A percentile compares a stretch with the other conserved stretches of the same genome.
Conservation (phyloP, 2,329 filamentous ascomycete genomes). For the Massarina eburnea region DNA sequence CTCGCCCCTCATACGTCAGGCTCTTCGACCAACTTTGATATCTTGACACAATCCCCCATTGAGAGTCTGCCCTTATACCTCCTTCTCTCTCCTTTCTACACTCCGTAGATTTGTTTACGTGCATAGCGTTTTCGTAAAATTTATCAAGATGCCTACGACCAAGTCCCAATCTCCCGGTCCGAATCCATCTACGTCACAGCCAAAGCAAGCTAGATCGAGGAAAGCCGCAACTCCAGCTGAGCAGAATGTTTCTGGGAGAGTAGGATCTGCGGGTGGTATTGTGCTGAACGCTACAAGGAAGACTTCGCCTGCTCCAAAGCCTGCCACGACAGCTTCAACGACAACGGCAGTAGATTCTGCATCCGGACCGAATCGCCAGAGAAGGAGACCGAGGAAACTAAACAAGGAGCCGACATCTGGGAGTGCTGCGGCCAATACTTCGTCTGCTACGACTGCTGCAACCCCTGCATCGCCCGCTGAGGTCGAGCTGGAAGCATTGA, state of each 20-base stretch:
- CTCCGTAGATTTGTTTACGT: background rate
- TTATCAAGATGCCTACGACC: conserved; percentile 24
- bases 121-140: background rate
- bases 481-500: conserved; percentile 38
- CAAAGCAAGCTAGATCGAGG: conserved; percentile 27
- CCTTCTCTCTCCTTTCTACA: background rate
- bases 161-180: conserved; percentile 29
- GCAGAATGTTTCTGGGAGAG: conserved; percentile 14
- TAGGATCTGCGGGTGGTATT: conserved; percentile 34
- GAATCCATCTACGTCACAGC: conserved; percentile 19
- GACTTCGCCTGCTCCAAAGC: background rate
- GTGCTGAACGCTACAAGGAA: conserved; percentile 16
- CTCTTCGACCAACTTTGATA: conserved; percentile 27
- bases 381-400: conserved; percentile 36
- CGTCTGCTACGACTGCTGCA: conserved; percentile 1
- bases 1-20: conserved; percentile 40
- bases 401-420: conserved; percentile 31
- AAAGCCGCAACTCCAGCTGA: conserved; percentile 16
- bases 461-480: conserved; percentile 10
- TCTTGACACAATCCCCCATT: conserved; percentile 15
- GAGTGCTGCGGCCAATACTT: conserved; percentile 3
- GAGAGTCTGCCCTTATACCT: background rate
- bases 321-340: conserved; percentile 4
- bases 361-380: conserved; percentile 17
- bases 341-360: conserved; percentile 1